Evolutionary conservation across 257 asterid genomes (phyloP).

Genomic region (Solanum boliviense): DNA sequence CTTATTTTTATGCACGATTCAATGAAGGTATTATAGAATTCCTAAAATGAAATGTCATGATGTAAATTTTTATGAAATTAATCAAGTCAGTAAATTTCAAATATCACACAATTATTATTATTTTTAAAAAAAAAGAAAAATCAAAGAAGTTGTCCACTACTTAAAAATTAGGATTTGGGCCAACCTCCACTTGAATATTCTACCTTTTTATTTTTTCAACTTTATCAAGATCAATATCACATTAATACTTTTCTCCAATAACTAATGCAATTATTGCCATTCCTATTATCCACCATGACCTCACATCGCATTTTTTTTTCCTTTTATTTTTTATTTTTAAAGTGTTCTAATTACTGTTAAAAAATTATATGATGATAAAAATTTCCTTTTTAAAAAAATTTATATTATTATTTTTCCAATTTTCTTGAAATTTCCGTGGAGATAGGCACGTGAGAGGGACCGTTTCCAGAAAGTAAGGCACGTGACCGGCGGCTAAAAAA

Average conservation of each 20-base stretch:
- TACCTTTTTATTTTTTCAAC: background rate
- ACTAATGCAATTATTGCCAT: background rate
- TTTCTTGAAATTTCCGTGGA: background rate
- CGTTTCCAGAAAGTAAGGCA: constrained; percentile 10
- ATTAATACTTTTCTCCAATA: background rate
- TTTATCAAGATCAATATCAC: background rate
- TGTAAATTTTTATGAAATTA: background rate
- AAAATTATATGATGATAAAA: background rate
- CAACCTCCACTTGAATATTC: constrained; percentile 10
- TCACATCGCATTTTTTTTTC: background rate
- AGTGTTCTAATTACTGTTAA: background rate
- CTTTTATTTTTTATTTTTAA: too few species aligned
- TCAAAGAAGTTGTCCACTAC: background rate
- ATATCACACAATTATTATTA: background rate
- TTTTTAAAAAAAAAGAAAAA: background rate
- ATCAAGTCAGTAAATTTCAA: too few species aligned
- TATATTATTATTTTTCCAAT: too few species aligned
- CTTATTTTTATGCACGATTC: background rate
- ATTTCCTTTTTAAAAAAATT: rapidly evolving
- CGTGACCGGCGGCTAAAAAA: constrained; percentile 18
- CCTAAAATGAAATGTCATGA: rapidly evolving
- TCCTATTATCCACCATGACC: background rate
- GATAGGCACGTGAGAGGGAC: constrained; percentile 15
- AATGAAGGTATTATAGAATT: too few species aligned
- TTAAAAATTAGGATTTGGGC: background rate